Conservation (phyloP, 2,329 filamentous ascomycete species). For the Macroventuria anomochaeta region DNA sequence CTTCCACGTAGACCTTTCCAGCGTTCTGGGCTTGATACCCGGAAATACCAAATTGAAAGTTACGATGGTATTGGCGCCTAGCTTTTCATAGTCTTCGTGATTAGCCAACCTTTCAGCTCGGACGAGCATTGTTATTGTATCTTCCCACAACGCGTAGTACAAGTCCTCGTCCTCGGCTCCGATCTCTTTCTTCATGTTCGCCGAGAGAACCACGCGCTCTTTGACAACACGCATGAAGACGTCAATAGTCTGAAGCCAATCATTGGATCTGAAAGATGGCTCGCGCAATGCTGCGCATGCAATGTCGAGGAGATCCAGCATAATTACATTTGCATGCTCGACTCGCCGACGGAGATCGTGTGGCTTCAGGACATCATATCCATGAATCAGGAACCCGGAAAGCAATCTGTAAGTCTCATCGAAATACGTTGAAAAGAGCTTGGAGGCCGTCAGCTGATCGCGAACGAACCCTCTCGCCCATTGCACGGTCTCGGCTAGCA, state of each 20-base stretch:
- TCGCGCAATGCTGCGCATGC: conserved; percentile 38
- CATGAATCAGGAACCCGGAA: conserved; percentile 21
- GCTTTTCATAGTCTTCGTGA: conserved; percentile 20
- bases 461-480: conserved; percentile 50
- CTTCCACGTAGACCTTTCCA: conserved; percentile 21
- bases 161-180: conserved; percentile 21
- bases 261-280: conserved; percentile 36
- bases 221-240: conserved; percentile 24
- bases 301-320: conserved; percentile 39
- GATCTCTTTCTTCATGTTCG: conserved; percentile 15
- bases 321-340: conserved; percentile 36
- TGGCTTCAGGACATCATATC: neutral
- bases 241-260: conserved; percentile 39
- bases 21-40: neutral
- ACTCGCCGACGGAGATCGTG: conserved; percentile 26
- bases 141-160: conserved; percentile 30
- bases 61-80: conserved; percentile 18
- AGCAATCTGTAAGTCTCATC: conserved; percentile 35
- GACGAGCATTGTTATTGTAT: conserved; percentile 30
- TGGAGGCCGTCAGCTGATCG: conserved; percentile 38
- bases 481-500: conserved; percentile 39
- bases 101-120: conserved; percentile 29
- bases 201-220: conserved; percentile 22
- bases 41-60: neutral
- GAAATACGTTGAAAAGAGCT: conserved; percentile 31